These are phyloP conservation scores for Aspergillus bridgeri DNA, from an alignment of 495 filamentous ascomycete species.

Conservation along the genomic window DNA sequence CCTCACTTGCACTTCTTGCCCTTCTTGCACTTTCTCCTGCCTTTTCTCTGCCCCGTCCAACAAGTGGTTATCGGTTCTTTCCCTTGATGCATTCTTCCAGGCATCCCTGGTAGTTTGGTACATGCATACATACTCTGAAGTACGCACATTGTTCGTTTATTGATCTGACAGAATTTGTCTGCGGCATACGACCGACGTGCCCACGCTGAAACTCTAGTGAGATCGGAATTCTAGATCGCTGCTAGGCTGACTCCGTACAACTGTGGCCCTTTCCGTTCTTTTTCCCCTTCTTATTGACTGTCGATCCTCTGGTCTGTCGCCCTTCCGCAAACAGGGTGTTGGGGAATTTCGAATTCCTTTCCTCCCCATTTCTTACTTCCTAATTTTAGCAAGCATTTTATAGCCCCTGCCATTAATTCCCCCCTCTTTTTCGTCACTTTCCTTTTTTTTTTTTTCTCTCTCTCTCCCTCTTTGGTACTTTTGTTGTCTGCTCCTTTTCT, in stretches of 20 bases:
- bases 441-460: slow-evolving; percentile 10
- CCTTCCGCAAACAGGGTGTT: slow-evolving; percentile 15
- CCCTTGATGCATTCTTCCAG: background rate
- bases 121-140: too few species aligned
- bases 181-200: too few species aligned
- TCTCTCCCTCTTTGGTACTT: slow-evolving; percentile 1
- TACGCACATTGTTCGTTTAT: too few species aligned
- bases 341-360: slow-evolving; percentile 5
- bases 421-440: slow-evolving; percentile 6
- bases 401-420: slow-evolving; percentile 21
- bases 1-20: too few species aligned
- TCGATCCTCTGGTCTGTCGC: slow-evolving; percentile 13
- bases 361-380: slow-evolving; percentile 8
- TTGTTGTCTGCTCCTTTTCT: slow-evolving; percentile 5
- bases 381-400: slow-evolving; percentile 8
- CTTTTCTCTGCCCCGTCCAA: background rate
- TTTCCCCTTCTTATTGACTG: slow-evolving; percentile 13
- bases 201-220: slow-evolving; percentile 3
- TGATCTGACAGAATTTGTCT: too few species aligned
- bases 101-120: background rate
- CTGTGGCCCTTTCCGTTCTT: slow-evolving; percentile 1
- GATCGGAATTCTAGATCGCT: slow-evolving; percentile 14
- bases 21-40: background rate
- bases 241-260: slow-evolving; percentile 9
- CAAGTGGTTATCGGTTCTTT: background rate